Evolutionary conservation across 352 stramenopile genomes (phyloP).

Genomic region (Globisporangium emineosum): DNA sequence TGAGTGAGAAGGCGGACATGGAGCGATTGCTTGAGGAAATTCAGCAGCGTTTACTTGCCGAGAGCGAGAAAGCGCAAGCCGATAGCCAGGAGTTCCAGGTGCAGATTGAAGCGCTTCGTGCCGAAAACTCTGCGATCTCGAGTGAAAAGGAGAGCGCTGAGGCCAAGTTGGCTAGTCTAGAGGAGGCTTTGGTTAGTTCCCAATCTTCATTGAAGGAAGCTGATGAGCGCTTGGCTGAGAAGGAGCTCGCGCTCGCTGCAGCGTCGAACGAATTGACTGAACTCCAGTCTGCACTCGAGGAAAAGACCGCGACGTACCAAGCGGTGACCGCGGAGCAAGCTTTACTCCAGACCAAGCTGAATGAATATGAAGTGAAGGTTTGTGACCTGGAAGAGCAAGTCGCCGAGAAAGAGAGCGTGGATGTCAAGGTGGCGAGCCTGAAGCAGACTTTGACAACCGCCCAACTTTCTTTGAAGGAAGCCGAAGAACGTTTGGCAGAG

Average conservation of each 20-base stretch:
- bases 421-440: neutral
- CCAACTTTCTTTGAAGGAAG: conserved; percentile 10
- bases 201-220: neutral
- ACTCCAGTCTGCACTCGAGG: neutral
- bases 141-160: conserved; percentile 10
- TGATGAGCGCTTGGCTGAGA: neutral
- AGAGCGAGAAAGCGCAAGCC: conserved; percentile 4
- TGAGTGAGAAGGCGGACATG: conserved; percentile 7
- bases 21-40: conserved; percentile 6
- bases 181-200: neutral
- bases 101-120: conserved; percentile 7
- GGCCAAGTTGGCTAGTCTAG: neutral
- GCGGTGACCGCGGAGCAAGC: neutral
- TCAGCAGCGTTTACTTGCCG: conserved; percentile 5
- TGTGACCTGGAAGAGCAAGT: conserved; percentile 17
- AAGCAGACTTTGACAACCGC: conserved; percentile 2
- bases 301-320: conserved; percentile 4
- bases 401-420: conserved; percentile 12
- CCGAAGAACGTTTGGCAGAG: conserved; percentile 14
- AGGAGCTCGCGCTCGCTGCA: neutral
- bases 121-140: conserved; percentile 3
- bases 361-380: neutral
- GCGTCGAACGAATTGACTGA: neutral
- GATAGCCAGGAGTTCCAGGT: neutral
- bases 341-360: conserved; percentile 1